These are phyloP conservation scores for Termitomyces sp. DNA, from an alignment of 768 basidiomycete species.

Conservation along the genomic window DNA sequence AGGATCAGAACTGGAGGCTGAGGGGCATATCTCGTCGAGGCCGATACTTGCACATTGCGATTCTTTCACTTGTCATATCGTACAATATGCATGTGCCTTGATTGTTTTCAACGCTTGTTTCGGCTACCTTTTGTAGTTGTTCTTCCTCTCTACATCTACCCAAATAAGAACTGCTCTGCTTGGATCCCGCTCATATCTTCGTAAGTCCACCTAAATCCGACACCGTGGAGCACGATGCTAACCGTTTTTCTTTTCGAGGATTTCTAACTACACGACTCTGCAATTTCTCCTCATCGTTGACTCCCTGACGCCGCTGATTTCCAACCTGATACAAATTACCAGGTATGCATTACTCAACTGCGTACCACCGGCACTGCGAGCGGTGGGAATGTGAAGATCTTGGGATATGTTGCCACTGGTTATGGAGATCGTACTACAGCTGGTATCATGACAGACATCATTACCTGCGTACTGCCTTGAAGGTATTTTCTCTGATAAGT, in stretches of 20 bases:
- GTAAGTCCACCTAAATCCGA: slow-evolving; percentile 8
- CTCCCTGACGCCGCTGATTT: slow-evolving; percentile 23
- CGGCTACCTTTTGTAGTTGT: slow-evolving; percentile 21
- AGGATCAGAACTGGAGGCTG: background rate
- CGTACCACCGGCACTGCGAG: slow-evolving; percentile 5
- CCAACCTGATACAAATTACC: slow-evolving; percentile 25
- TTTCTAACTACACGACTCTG: slow-evolving; percentile 19
- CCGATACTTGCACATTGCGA: background rate
- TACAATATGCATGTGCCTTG: background rate
- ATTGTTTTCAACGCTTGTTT: slow-evolving; percentile 5
- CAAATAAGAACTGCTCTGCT: slow-evolving; percentile 16
- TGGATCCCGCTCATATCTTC: slow-evolving; percentile 22
- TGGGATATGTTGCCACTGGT: slow-evolving; percentile 28
- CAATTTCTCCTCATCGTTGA: slow-evolving; percentile 27
- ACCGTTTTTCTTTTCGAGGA: slow-evolving; percentile 10
- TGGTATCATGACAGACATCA: slow-evolving; percentile 21
- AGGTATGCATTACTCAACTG: slow-evolving; percentile 21
- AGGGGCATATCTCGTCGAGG: background rate
- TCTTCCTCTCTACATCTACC: slow-evolving; percentile 28
- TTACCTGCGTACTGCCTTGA: slow-evolving; percentile 26
- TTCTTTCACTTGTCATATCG: background rate
- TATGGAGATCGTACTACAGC: slow-evolving; percentile 16
- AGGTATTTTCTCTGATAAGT: slow-evolving; percentile 33
- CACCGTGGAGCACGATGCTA: background rate
- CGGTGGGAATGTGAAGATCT: slow-evolving; percentile 20